These are phyloP conservation scores for Clitopilus hobsonii DNA, from an alignment of 768 basidiomycete species.

Conservation along the genomic window DNA sequence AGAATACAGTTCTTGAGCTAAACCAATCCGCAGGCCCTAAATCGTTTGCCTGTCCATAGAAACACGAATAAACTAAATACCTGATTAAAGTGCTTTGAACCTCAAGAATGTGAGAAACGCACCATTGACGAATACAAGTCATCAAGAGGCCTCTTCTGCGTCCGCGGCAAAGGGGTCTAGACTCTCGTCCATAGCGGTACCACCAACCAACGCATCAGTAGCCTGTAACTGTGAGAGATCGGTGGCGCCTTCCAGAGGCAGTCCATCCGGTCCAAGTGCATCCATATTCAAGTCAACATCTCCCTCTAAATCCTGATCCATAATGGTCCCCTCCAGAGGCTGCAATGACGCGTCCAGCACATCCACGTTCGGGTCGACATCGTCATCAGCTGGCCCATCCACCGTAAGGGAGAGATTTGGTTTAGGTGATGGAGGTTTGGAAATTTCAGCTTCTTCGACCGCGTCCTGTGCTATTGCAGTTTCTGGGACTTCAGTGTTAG, in stretches of 20 bases:
- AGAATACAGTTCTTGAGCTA: no score
- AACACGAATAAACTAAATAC: no score
- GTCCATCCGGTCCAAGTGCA: constrained; percentile 59
- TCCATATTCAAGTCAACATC: constrained; percentile 60
- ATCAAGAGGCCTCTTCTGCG: background rate
- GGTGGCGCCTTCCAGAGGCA: constrained; percentile 47
- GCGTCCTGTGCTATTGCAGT: constrained; percentile 26
- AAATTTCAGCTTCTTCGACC: constrained; percentile 30
- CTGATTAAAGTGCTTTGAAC: no score
- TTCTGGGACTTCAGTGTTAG: constrained; percentile 29
- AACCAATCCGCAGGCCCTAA: no score
- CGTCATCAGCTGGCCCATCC: constrained; percentile 39
- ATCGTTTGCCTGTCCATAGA: no score
- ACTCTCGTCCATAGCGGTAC: constrained; percentile 52
- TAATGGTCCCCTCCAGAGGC: constrained; percentile 37
- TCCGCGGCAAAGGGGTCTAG: constrained; percentile 53
- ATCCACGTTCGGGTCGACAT: constrained; percentile 31
- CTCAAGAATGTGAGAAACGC: no score
- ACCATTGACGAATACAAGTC: background rate
- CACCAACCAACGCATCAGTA: constrained; percentile 52
- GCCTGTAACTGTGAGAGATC: constrained; percentile 55
- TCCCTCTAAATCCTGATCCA: constrained; percentile 30
- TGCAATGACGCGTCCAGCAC: constrained; percentile 54
- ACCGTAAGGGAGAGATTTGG: constrained; percentile 58
- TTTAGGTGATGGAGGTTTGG: constrained; percentile 64